phyloP scores from a whole-genome alignment of 768 basidiomycete species.

The Boletus eberwhitei region DNA sequence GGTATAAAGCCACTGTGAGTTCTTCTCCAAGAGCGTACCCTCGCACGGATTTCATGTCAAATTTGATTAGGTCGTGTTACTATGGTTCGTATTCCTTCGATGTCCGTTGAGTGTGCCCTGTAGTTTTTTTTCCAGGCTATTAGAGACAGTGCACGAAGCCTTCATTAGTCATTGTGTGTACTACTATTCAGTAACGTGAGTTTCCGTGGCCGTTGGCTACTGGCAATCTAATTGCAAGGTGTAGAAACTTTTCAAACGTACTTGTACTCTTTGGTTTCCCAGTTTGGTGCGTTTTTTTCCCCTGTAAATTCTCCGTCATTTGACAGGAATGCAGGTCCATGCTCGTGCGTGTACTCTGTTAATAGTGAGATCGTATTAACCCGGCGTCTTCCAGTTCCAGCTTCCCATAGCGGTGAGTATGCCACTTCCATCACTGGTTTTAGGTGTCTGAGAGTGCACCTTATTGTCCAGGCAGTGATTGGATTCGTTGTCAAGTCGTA shows the following conservation, averaged over 20 bases:
- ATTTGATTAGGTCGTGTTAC: slow-evolving; percentile 26
- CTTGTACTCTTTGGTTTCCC: slow-evolving; percentile 31
- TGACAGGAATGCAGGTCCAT: slow-evolving; percentile 43
- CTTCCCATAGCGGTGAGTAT: slow-evolving; percentile 36
- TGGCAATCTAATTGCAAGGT: slow-evolving; percentile 4
- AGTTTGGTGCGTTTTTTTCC: slow-evolving; percentile 39
- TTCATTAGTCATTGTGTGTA: slow-evolving; percentile 54
- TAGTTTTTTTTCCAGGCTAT: slow-evolving; percentile 31
- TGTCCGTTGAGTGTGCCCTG: neutral
- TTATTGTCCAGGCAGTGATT: slow-evolving; percentile 42
- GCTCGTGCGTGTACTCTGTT: slow-evolving; percentile 35
- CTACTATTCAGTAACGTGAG: slow-evolving; percentile 53
- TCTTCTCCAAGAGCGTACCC: neutral
- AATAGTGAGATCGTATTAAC: slow-evolving; percentile 5
- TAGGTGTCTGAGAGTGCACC: slow-evolving; percentile 1
- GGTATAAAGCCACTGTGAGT: slow-evolving; percentile 53
- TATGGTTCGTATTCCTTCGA: slow-evolving; percentile 29
- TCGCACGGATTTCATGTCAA: neutral
- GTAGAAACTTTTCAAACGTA: slow-evolving; percentile 41
- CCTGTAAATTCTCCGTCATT: neutral
- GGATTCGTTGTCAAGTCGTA: slow-evolving; percentile 57
- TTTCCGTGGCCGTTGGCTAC: neutral
- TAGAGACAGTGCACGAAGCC: slow-evolving; percentile 48
- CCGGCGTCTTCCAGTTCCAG: slow-evolving; percentile 37
- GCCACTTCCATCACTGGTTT: neutral